phyloP scores from a whole-genome alignment of 2,329 filamentous ascomycete species.

The Berkeleyomyces rouxiae region DNA sequence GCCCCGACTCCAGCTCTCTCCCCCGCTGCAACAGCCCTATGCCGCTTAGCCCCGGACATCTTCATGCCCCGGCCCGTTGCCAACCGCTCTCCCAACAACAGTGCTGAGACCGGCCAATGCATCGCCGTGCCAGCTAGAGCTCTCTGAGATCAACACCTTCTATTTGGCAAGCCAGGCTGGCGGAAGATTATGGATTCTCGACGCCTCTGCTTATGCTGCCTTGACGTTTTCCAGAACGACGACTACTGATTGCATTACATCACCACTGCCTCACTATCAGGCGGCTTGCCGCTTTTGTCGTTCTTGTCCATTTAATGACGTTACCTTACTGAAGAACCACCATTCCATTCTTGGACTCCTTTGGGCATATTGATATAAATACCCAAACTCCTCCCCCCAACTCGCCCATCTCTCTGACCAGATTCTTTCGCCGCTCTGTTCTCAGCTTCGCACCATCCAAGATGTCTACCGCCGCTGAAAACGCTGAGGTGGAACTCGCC shows the following conservation, averaged over 20 bases:
- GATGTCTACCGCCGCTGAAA: constrained; percentile 12
- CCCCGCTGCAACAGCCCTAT: neutral
- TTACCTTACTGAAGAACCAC: neutral
- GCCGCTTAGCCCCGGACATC: neutral
- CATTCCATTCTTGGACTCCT: neutral
- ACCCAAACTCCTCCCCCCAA: neutral
- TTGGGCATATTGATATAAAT: neutral
- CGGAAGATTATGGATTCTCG: constrained; percentile 13
- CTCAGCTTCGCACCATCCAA: neutral
- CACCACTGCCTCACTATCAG: neutral
- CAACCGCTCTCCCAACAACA: neutral
- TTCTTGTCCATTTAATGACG: constrained; percentile 1
- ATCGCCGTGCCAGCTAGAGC: constrained; percentile 4
- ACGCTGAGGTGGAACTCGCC: constrained; percentile 11
- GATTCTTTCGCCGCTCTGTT: neutral
- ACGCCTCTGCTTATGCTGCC: constrained; percentile 10
- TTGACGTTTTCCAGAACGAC: constrained; percentile 8
- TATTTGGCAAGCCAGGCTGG: constrained; percentile 9
- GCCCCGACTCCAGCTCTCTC: neutral
- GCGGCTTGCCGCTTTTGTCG: neutral
- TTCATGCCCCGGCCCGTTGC: constrained; percentile 8
- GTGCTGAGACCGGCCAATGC: constrained; percentile 10
- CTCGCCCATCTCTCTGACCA: neutral
- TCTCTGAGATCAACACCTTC: constrained; percentile 2
- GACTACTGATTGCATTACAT: constrained; percentile 4